Percentiles rank a stretch among this genome's conserved stretches.
Evolutionary conservation across 805 yeast genomes (phyloP).

Genomic region (Saccharomycodes ludwigii): DNA sequence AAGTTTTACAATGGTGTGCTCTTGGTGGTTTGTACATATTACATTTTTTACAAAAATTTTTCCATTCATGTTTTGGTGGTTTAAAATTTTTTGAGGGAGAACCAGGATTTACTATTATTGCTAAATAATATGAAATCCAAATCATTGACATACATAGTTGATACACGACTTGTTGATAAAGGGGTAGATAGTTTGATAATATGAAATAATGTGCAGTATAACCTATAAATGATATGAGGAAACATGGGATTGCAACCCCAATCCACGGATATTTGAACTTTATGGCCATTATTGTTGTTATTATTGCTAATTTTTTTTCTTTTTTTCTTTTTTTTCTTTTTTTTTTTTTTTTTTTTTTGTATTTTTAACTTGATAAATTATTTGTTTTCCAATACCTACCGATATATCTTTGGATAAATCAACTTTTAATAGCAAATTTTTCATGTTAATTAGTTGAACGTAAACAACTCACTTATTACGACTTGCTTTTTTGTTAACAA

Average conservation of each 20-base stretch:
- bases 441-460: too few relatives aligned
- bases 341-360: too few relatives aligned
- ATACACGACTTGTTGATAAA: constrained; percentile 31
- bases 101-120: constrained; percentile 61
- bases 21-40: constrained; percentile 65
- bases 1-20: constrained; percentile 74
- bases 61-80: constrained; percentile 41
- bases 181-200: constrained; percentile 31
- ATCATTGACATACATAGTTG: constrained; percentile 38
- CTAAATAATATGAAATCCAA: constrained; percentile 66
- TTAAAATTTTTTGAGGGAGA: constrained; percentile 39
- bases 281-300: constrained; percentile 19
- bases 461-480: too few relatives aligned
- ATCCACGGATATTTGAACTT: constrained; percentile 36
- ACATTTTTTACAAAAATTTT: constrained; percentile 65
- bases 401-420: too few relatives aligned
- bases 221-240: constrained; percentile 45
- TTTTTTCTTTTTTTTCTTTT: neutral
- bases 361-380: too few relatives aligned
- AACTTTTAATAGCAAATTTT: too few relatives aligned
- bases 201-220: constrained; percentile 51
- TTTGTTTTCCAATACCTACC: too few relatives aligned
- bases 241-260: constrained; percentile 49
- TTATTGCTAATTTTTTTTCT: neutral
- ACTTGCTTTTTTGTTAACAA: too few relatives aligned